Conservation (phyloP, 2,329 filamentous ascomycete species). For the Juglanconis sp. region DNA sequence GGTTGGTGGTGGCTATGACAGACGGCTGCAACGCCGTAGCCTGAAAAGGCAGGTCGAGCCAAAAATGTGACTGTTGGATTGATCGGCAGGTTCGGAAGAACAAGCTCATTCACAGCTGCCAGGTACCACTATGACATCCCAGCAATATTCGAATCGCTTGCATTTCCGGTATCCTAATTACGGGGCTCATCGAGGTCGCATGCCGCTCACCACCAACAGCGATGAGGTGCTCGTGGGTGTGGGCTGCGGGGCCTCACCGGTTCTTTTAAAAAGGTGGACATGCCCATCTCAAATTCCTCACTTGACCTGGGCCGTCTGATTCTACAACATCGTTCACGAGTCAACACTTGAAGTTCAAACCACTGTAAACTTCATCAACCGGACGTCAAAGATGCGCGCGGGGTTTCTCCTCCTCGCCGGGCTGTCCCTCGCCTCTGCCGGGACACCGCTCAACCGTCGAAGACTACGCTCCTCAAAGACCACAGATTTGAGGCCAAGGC, state of each 20-base stretch:
- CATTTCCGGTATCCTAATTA: not conserved
- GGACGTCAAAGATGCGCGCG: conserved; percentile 2
- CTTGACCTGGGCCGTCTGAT: not conserved
- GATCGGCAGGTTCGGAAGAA: too few species aligned
- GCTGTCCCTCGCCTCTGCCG: conserved; percentile 10
- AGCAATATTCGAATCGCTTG: not conserved
- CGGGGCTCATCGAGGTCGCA: not conserved
- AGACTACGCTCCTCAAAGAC: not conserved
- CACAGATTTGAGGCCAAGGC: not conserved
- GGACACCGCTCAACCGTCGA: not conserved
- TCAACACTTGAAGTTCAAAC: not conserved
- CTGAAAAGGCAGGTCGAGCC: too few species aligned
- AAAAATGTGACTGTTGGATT: too few species aligned
- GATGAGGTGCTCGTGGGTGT: not conserved
- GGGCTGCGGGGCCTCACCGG: not conserved
- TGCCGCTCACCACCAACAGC: not conserved
- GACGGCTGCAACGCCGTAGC: too few species aligned
- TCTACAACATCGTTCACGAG: not conserved
- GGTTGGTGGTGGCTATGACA: too few species aligned
- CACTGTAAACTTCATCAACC: not conserved
- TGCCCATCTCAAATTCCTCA: not conserved
- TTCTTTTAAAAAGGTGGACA: not conserved
- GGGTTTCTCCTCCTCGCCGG: not conserved
- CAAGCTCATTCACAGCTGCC: too few species aligned
- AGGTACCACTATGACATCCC: too few species aligned